Base-by-base conservation (phyloP, 2,329 filamentous ascomycete species). In the Penicillium hordei region DNA sequence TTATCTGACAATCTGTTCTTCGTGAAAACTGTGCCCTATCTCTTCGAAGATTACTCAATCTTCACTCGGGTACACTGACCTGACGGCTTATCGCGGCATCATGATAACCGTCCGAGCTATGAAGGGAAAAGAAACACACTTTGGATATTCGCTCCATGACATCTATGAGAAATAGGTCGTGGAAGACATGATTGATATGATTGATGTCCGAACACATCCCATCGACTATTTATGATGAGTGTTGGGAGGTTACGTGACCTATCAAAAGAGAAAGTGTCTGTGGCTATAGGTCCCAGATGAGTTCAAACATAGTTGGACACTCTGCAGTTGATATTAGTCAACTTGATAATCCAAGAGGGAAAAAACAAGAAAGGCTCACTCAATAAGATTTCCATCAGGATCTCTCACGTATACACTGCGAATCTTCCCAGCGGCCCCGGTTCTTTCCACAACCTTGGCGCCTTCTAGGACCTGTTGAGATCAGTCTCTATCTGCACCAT, bases 351-450 rank as follows among this genome's bases (percentile, higher is more conserved):
- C 17, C n/a, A 46, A 21, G 23, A 7, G 2, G n/a, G n/a, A n/a
- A 19, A n/a, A 44, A 9, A 2, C 21, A 5, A 9, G 1, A 34
- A 21, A 21, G 2, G 5, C 82, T 68, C 65, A 87, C 84, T 87
- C 85, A 40, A 87, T 79, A 61, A 87, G 63, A 68, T 86, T 87
- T 5, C 81, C 82, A 71, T 87, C 85, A 2, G 83, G 83, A 70
- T 87, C 85, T 38, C 84, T 74, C 50, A 84, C 78, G 70, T 87
- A 87, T 2, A 87, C 75, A 68, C 84, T 87, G 52, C 78, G 73
- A 44, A 88, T 72, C 55, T 72, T 78, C 0, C 84, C 83, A 52
- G 75, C 73, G 0, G 85, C 84, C 1, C 85, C 85, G 0, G 81
- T 86, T 45, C 85, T 74, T 13, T 75, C 68, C 5, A 87, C 84